These are phyloP conservation scores for Lophium mytilinum DNA, from an alignment of 495 filamentous ascomycete species.

Conservation along the genomic window DNA sequence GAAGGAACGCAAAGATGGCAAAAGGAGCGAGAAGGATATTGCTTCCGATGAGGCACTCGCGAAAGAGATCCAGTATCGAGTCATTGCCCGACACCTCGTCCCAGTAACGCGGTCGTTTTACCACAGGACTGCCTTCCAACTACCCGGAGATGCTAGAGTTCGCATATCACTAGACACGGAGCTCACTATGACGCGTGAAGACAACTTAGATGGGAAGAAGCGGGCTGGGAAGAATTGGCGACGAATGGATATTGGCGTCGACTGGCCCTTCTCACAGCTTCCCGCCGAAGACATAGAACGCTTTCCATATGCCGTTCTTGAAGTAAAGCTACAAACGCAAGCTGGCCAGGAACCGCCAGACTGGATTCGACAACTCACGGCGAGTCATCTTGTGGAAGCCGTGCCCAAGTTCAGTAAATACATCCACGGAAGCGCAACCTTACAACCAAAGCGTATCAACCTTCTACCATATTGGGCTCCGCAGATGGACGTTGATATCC, in stretches of 20 bases:
- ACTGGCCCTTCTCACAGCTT: constrained; percentile 87
- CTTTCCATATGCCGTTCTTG: constrained; percentile 93
- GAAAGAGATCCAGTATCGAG: constrained; percentile 84
- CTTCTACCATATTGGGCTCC: constrained; percentile 96
- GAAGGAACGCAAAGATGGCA: constrained; percentile 84
- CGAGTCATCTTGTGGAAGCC: constrained; percentile 91
- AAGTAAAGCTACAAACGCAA: constrained; percentile 97
- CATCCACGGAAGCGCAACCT: constrained; percentile 83
- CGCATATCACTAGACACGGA: constrained; percentile 97
- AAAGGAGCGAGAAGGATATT: constrained; percentile 84
- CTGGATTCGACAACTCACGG: constrained; percentile 88
- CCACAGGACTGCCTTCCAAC: constrained; percentile 94
- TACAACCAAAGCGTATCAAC: constrained; percentile 82
- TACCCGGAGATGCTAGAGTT: constrained; percentile 91
- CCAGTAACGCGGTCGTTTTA: constrained; percentile 93
- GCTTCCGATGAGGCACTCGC: constrained; percentile 84
- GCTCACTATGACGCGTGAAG: constrained; percentile 87
- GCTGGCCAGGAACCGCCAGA: constrained; percentile 92
- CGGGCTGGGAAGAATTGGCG: constrained; percentile 88
- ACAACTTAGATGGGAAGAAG: constrained; percentile 75
- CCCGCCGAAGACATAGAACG: constrained; percentile 74
- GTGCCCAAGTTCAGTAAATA: constrained; percentile 99
- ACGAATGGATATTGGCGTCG: constrained; percentile 94
- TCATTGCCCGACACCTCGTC: constrained; percentile 70
- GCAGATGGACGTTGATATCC: constrained; percentile 96